A percentile compares a stretch with the other conserved stretches of the same genome.
Evolutionary conservation across 768 basidiomycete genomes (phyloP).

Genomic region (Calocybe cyanea): DNA sequence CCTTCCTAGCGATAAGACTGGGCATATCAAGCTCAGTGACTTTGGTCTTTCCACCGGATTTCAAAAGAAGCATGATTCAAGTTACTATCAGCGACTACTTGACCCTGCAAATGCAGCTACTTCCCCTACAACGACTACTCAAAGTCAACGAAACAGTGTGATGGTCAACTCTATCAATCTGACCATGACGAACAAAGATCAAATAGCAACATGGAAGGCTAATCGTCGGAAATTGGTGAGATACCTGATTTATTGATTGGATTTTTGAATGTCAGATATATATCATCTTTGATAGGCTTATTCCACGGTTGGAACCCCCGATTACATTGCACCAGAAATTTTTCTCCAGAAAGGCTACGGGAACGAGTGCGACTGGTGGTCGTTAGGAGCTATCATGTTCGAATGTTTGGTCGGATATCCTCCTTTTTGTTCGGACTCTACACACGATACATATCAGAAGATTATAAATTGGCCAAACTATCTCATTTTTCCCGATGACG

Average conservation of each 20-base stretch:
- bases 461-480: constrained; percentile 92
- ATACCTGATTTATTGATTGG: constrained; percentile 1
- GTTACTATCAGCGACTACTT: constrained; percentile 87
- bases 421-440: constrained; percentile 92
- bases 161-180: constrained; percentile 97
- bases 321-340: constrained; percentile 96
- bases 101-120: constrained; percentile 57
- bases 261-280: not conserved
- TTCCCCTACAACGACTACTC: constrained; percentile 36
- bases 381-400: constrained; percentile 97
- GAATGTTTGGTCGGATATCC: constrained; percentile 97
- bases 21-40: constrained; percentile 97
- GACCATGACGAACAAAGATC: constrained; percentile 90
- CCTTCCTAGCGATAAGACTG: constrained; percentile 70
- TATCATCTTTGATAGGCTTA: constrained; percentile 61
- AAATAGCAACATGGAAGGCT: constrained; percentile 98
- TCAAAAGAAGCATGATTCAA: constrained; percentile 95
- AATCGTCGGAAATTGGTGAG: constrained; percentile 90
- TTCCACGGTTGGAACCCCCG: constrained; percentile 96
- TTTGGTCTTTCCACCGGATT: constrained; percentile 99
- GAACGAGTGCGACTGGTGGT: constrained; percentile 99
- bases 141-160: constrained; percentile 81
- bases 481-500: constrained; percentile 89
- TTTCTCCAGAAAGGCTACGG: constrained; percentile 97
- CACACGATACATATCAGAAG: constrained; percentile 97